Percentiles rank a stretch among this genome's conserved stretches.
Evolutionary conservation across 129 eudicot genomes (phyloP).

Genomic region (Cynara cardunculus): DNA sequence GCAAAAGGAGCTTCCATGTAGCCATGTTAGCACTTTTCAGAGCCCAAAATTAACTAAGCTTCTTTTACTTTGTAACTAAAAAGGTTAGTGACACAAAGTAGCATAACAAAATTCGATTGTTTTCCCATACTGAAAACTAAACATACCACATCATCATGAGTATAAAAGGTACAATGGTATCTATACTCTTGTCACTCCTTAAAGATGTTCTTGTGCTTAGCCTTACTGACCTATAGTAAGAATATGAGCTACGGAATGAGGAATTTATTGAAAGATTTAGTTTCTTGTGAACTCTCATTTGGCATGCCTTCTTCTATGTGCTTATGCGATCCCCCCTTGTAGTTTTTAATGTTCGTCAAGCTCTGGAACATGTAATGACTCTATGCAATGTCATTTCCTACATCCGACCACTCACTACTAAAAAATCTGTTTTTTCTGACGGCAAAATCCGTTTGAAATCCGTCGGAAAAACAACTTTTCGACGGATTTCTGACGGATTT

Average conservation of each 20-base stretch:
- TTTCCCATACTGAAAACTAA: too few relatives aligned
- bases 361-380: background rate
- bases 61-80: conserved; percentile 8
- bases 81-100: too few relatives aligned
- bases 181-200: background rate
- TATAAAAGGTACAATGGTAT: background rate
- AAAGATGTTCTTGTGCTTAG: background rate
- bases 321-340: conserved; percentile 5
- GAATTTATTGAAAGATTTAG: background rate
- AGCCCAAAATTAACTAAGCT: conserved; percentile 1
- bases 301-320: conserved; percentile 14
- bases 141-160: conserved; percentile 23
- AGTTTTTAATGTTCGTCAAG: background rate
- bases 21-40: conserved; percentile 14
- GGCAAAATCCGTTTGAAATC: too few relatives aligned
- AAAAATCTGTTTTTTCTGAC: too few relatives aligned
- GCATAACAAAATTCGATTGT: too few relatives aligned
- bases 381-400: background rate
- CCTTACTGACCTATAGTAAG: background rate
- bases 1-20: conserved; percentile 10
- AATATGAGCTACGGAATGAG: background rate
- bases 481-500: too few relatives aligned
- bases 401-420: background rate
- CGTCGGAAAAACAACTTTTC: too few relatives aligned
- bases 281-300: conserved; percentile 11